phyloP scores from a whole-genome alignment of 345 rosid genomes.

The Murraya paniculata region DNA sequence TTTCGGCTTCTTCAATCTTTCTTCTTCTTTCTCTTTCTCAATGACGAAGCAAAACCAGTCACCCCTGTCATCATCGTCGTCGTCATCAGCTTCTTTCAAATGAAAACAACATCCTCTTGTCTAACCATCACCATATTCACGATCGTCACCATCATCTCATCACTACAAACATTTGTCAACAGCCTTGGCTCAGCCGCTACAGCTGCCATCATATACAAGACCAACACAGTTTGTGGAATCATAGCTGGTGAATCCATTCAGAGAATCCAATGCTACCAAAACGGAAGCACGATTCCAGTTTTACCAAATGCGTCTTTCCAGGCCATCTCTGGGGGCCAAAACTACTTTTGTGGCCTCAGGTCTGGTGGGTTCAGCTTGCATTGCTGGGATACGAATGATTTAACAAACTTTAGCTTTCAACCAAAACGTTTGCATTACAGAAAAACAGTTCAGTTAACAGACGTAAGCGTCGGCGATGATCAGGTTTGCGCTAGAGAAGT shows the following conservation, averaged over 20 bases:
- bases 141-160: neutral
- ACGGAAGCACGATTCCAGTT: constrained; percentile 23
- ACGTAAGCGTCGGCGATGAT: constrained; percentile 46
- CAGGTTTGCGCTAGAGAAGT: constrained; percentile 57
- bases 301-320: constrained; percentile 46
- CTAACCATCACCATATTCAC: constrained; percentile 4
- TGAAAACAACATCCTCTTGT: constrained; percentile 16
- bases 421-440: constrained; percentile 40
- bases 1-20: neutral
- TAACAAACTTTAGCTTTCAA: constrained; percentile 11
- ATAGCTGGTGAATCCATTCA: constrained; percentile 37
- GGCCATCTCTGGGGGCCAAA: constrained; percentile 47
- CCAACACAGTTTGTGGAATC: constrained; percentile 48
- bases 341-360: constrained; percentile 51
- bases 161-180: constrained; percentile 10
- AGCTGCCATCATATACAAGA: constrained; percentile 29
- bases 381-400: constrained; percentile 45
- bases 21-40: constrained; percentile 5
- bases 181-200: constrained; percentile 53
- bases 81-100: constrained; percentile 12
- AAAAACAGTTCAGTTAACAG: constrained; percentile 26
- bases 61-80: neutral
- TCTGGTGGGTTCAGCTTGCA: constrained; percentile 44
- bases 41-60: constrained; percentile 24
- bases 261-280: constrained; percentile 45